phyloP scores from a whole-genome alignment of 2,329 filamentous ascomycete species.

The Colletotrichum scovillei region DNA sequence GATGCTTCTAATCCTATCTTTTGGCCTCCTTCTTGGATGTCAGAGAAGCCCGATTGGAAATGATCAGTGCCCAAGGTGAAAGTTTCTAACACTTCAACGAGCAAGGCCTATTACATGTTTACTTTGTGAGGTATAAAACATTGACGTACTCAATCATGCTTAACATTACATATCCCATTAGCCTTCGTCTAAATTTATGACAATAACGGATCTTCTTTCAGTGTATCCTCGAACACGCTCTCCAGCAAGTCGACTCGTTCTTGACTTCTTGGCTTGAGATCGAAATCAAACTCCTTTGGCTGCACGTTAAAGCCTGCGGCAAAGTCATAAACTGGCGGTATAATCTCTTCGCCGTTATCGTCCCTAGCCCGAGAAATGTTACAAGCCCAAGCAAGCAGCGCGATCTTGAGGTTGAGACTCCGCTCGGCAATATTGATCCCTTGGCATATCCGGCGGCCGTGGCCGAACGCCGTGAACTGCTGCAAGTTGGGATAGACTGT shows the following conservation, averaged over 20 bases:
- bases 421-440: constrained; percentile 54
- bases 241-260: constrained; percentile 20
- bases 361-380: constrained; percentile 45
- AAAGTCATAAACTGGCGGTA: constrained; percentile 27
- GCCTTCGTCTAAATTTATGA: not conserved
- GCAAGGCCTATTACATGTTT: too few relatives aligned
- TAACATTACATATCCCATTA: too few relatives aligned
- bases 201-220: constrained; percentile 27
- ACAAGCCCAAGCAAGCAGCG: constrained; percentile 51
- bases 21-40: too few relatives aligned
- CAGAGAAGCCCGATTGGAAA: too few relatives aligned
- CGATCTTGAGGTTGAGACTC: constrained; percentile 53
- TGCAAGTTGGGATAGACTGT: constrained; percentile 50
- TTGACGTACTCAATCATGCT: not conserved
- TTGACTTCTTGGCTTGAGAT: constrained; percentile 17
- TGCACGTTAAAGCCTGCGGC: constrained; percentile 31
- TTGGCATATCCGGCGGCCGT: constrained; percentile 62
- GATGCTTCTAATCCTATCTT: too few relatives aligned
- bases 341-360: constrained; percentile 32
- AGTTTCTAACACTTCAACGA: too few relatives aligned
- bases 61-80: too few relatives aligned
- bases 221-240: constrained; percentile 2
- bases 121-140: too few relatives aligned
- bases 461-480: constrained; percentile 62
- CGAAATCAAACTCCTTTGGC: constrained; percentile 25